Base-by-base conservation (phyloP, 257 asterid species). In the Eucommia ulmoides region DNA sequence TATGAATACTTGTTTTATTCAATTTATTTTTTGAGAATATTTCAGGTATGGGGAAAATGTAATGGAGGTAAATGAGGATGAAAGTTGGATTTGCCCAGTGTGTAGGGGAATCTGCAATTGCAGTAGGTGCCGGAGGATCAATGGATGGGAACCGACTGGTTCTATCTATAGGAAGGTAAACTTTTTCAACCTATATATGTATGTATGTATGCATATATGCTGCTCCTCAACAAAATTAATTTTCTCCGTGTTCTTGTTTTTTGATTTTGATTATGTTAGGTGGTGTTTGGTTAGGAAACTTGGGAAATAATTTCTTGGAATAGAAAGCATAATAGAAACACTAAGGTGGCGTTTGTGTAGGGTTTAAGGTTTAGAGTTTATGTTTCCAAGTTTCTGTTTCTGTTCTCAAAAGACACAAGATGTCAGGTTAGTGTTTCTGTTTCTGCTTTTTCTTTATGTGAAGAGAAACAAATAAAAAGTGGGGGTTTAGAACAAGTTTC, bases 71-170 rank as follows among this genome's bases (percentile, higher is more conserved):
- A 83, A 71, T 58, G 51, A 66, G 58, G 77, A 75, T 8, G 58
- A 73, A 19, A 62, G 66, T 21, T 83, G 94, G 94, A 54, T 68
- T 25, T 83, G 94, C 70, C 91, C 91, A 0, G 78, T 51, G 14
- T 83, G 94, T 54, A 79, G 91, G 44, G 94, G 80, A 54, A 73
- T 83, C 66, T 83, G 94, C 74, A 83, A 83, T 57, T 83, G 91
- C 67, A 83, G 79, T 56, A 74, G 73, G 46, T 83, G 94, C 67
- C 66, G 94, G 55, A 49, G 74, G 60, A 63, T 16, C 8, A 77
- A 73, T 54, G 91, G 94, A 52, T 77, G 81, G 83, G 63, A 33
- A 19, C 81, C 94, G 38, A 75, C 79, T 55, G 84, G 82, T 51
- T 22, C 65, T 57, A 70, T 77, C 58, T 75, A 73, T 67, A 61